phyloP scores from a whole-genome alignment of 2,329 filamentous ascomycete species.

The Aspergillus vadensis region DNA sequence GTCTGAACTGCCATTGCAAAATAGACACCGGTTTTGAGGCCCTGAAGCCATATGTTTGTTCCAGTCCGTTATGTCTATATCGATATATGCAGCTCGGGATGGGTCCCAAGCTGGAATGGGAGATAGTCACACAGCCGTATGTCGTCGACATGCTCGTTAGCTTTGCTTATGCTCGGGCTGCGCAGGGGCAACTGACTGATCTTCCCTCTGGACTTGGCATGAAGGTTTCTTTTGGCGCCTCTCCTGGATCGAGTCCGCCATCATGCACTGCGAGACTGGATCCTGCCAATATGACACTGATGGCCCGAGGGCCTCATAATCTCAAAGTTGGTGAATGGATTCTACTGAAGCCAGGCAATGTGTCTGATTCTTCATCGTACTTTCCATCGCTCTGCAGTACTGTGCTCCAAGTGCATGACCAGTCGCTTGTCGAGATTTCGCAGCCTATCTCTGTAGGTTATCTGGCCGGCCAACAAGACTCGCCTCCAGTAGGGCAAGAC shows the following conservation, averaged over 20 bases:
- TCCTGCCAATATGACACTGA: constrained; percentile 42
- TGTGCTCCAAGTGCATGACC: constrained; percentile 49
- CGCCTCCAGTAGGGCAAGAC: too few species aligned
- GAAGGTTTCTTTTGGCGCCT: constrained; percentile 47
- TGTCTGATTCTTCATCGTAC: too few species aligned
- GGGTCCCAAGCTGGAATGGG: constrained; percentile 81
- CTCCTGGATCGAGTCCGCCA: neutral
- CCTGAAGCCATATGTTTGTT: constrained; percentile 69
- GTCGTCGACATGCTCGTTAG: constrained; percentile 83
- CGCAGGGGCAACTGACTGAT: constrained; percentile 45
- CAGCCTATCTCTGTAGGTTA: constrained; percentile 22
- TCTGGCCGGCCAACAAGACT: neutral
- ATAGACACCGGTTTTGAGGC: constrained; percentile 62
- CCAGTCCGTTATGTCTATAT: constrained; percentile 73
- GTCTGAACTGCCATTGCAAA: constrained; percentile 77
- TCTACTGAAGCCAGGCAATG: constrained; percentile 29
- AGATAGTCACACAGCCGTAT: constrained; percentile 74
- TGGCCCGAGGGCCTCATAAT: constrained; percentile 37
- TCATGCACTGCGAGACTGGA: constrained; percentile 8
- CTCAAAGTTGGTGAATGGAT: constrained; percentile 59
- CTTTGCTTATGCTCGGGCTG: constrained; percentile 71
- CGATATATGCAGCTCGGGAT: constrained; percentile 88
- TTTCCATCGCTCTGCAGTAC: constrained; percentile 47
- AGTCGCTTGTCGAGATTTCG: constrained; percentile 47
- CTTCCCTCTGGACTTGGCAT: constrained; percentile 61